Base-by-base conservation (phyloP, 176 grass and related monocot genomes). In the Raddia distichophylla region DNA sequence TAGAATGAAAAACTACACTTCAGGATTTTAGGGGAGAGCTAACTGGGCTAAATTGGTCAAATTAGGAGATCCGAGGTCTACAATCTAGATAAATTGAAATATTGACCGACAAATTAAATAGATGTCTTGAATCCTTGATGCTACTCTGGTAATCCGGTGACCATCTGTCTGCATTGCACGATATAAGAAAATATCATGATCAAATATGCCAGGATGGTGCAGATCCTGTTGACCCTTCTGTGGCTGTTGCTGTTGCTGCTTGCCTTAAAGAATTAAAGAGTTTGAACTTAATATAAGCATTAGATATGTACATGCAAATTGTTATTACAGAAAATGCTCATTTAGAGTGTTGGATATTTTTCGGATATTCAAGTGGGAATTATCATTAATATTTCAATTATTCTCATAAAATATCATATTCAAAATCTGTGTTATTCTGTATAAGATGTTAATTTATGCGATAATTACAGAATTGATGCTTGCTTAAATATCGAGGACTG, bases 311-410 rank as follows among this genome's bases (percentile, higher is more conserved):
- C 20, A 44, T 65, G 2, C 27, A 42, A 19, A 17, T 54, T 42
- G 47, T 42, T 67, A 74, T 68, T 59, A 57, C 45, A 43, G 44
- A 58, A 75, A 69, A 14, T 46, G 52, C 56, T 37, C 6, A 82
- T 16, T 10, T 65, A 37, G 40, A 74, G 17, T 14, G 42, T 47
- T 58, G 10, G 15, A 45, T 14, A 33, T 56, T 47, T 47, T 75
- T 52, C 8, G 14, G 42, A 8, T 14, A 16, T 71, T 59, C 18
- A 67, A 10, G 60, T 75, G 43, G 15, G 45, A 57, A 47, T n/a
- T 60, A 27, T 49, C 9, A 14, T 45, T 46, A 20, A 6, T 76
- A 18, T 78, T 12, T 37, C 34, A 32, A 68, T 35, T 7, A 51
- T 68, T 76, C 75, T 6, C 34, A 53, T 61, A 47, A 18, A 60